Percentiles rank a stretch among this genome's conserved stretches.
Evolutionary conservation across 768 basidiomycete genomes (phyloP).

Genomic region (Hygrocybe coccinea): DNA sequence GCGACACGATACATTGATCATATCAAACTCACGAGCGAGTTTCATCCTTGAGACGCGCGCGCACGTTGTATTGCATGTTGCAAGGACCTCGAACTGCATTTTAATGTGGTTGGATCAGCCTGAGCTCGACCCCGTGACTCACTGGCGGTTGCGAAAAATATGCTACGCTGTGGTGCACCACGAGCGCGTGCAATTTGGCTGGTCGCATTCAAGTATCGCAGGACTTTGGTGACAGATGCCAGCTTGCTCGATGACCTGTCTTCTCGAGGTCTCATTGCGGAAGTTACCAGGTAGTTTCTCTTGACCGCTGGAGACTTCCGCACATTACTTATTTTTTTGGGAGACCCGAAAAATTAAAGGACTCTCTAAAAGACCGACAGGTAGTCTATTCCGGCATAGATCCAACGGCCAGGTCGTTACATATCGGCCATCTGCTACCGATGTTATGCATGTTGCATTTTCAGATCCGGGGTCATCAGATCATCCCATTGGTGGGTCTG

Average conservation of each 20-base stretch:
- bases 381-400: slow-evolving; percentile 87
- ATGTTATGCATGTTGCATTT: slow-evolving; percentile 86
- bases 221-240: not conserved
- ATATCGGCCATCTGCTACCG: slow-evolving; percentile 91
- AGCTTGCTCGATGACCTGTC: slow-evolving; percentile 39
- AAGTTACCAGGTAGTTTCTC: slow-evolving; percentile 38
- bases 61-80: slow-evolving; percentile 73
- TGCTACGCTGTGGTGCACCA: too few relatives aligned
- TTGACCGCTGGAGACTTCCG: not conserved
- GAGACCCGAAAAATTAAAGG: slow-evolving; percentile 40
- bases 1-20: slow-evolving; percentile 3
- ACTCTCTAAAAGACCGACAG: slow-evolving; percentile 37
- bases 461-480: slow-evolving; percentile 73
- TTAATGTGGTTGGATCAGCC: slow-evolving; percentile 16
- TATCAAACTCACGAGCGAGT: slow-evolving; percentile 61
- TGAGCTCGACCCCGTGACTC: too few relatives aligned
- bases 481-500: slow-evolving; percentile 73
- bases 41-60: slow-evolving; percentile 85
- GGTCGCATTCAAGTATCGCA: not conserved
- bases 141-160: too few relatives aligned
- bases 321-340: not conserved
- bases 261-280: slow-evolving; percentile 45
- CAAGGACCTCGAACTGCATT: slow-evolving; percentile 82
- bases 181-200: not conserved
- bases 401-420: slow-evolving; percentile 84